These are phyloP conservation scores for Boletus coccyginus DNA, from an alignment of 768 basidiomycete genomes.

Conservation along the genomic window DNA sequence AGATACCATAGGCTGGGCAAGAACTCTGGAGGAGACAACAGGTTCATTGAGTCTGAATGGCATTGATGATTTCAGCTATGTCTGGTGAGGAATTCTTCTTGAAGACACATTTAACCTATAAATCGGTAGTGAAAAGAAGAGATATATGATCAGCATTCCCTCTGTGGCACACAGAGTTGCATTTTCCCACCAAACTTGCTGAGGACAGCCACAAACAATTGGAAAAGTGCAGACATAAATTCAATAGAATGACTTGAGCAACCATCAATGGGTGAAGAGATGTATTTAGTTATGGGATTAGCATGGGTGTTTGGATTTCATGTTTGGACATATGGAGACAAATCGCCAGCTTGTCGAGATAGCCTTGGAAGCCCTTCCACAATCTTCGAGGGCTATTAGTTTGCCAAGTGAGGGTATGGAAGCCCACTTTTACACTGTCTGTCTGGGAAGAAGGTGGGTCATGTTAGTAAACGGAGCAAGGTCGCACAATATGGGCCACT, in stretches of 20 bases:
- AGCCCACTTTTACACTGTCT: constrained; percentile 24
- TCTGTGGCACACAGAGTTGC: constrained; percentile 82
- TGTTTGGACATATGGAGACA: constrained; percentile 61
- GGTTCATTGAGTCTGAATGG: constrained; percentile 66
- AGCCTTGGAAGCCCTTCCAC: constrained; percentile 86
- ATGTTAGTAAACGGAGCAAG: constrained; percentile 64
- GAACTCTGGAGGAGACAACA: constrained; percentile 52
- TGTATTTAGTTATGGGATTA: constrained; percentile 59
- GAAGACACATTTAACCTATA: constrained; percentile 66
- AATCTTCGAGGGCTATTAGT: constrained; percentile 74
- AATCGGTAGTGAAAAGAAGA: neutral
- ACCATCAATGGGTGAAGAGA: constrained; percentile 89
- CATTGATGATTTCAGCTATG: constrained; percentile 64
- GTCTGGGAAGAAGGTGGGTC: constrained; percentile 41
- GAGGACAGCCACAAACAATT: constrained; percentile 81
- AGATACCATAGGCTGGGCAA: constrained; percentile 60
- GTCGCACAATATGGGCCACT: constrained; percentile 67
- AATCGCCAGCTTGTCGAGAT: constrained; percentile 89
- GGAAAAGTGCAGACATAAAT: constrained; percentile 78
- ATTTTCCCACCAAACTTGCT: constrained; percentile 84
- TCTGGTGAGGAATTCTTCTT: constrained; percentile 58
- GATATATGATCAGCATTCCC: constrained; percentile 67
- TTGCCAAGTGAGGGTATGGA: constrained; percentile 51
- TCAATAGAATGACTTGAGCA: constrained; percentile 67
- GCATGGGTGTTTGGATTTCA: neutral